Evolutionary conservation across 2,329 filamentous ascomycete species (phyloP).

Genomic region (Beauveria rudraprayagi): DNA sequence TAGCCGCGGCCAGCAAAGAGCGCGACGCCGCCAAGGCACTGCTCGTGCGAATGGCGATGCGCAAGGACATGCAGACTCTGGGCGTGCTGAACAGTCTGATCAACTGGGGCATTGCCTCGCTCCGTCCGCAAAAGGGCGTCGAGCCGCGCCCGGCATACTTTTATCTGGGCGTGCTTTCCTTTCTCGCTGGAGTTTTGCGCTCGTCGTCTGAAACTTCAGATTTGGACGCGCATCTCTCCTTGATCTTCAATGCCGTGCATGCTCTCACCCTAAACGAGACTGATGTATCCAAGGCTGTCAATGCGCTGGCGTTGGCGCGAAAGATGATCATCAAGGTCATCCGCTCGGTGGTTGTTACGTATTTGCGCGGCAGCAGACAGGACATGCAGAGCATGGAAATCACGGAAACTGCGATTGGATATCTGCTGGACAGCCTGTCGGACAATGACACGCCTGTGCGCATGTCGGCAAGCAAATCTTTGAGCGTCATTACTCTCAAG

Average conservation of each 20-base stretch:
- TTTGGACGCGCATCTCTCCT: constrained; percentile 57
- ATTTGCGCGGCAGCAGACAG: constrained; percentile 44
- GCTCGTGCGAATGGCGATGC: constrained; percentile 71
- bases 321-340: constrained; percentile 82
- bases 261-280: constrained; percentile 46
- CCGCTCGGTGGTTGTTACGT: constrained; percentile 62
- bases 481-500: constrained; percentile 78
- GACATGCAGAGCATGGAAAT: constrained; percentile 41
- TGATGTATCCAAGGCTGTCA: constrained; percentile 43
- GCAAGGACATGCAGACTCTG: constrained; percentile 78
- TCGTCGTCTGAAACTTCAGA: constrained; percentile 65
- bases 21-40: constrained; percentile 79
- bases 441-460: constrained; percentile 90
- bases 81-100: constrained; percentile 62
- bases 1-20: constrained; percentile 75
- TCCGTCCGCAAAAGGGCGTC: constrained; percentile 37
- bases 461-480: constrained; percentile 82
- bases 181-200: constrained; percentile 65
- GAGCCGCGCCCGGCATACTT: constrained; percentile 54
- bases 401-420: constrained; percentile 74
- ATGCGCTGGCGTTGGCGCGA: constrained; percentile 68
- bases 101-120: constrained; percentile 58
- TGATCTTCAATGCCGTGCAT: constrained; percentile 59
- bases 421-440: constrained; percentile 66
- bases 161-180: constrained; percentile 70